Evolutionary conservation across 805 yeast genomes (phyloP).

Genomic region (Candida berthetii): DNA sequence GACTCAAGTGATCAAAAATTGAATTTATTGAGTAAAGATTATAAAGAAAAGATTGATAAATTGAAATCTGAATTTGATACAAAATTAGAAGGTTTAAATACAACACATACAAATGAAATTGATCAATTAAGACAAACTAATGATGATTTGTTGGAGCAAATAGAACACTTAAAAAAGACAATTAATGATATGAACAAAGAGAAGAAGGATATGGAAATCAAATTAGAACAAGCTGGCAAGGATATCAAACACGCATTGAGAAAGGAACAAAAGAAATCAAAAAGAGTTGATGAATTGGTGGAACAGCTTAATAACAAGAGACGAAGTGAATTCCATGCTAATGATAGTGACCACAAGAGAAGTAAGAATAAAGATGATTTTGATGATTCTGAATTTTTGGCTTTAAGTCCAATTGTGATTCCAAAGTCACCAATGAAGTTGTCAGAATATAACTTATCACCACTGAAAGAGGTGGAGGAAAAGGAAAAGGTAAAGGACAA

Average conservation of each 20-base stretch:
- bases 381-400: slow-evolving; percentile 6
- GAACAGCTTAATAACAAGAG: slow-evolving; percentile 9
- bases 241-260: slow-evolving; percentile 7
- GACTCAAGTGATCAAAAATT: slow-evolving; percentile 23
- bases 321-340: slow-evolving; percentile 5
- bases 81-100: not conserved
- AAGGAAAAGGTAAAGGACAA: not conserved
- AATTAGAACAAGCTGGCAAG: slow-evolving; percentile 6
- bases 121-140: not conserved
- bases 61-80: not conserved
- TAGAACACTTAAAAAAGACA: slow-evolving; percentile 1
- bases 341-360: not conserved
- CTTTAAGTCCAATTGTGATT: slow-evolving; percentile 12
- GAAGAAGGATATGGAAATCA: not conserved
- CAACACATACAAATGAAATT: not conserved
- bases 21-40: slow-evolving; percentile 24
- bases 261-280: slow-evolving; percentile 9
- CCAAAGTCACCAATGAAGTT: slow-evolving; percentile 4
- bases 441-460: not conserved
- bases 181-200: slow-evolving; percentile 1
- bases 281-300: slow-evolving; percentile 8
- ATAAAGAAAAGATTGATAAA: slow-evolving; percentile 22
- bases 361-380: slow-evolving; percentile 1
- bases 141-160: not conserved
- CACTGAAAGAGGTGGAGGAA: slow-evolving; percentile 9